A percentile compares a stretch with the other conserved stretches of the same genome.
Evolutionary conservation across 2,329 filamentous ascomycete genomes (phyloP).

Genomic region (Phaeophleospora eucalypticola): DNA sequence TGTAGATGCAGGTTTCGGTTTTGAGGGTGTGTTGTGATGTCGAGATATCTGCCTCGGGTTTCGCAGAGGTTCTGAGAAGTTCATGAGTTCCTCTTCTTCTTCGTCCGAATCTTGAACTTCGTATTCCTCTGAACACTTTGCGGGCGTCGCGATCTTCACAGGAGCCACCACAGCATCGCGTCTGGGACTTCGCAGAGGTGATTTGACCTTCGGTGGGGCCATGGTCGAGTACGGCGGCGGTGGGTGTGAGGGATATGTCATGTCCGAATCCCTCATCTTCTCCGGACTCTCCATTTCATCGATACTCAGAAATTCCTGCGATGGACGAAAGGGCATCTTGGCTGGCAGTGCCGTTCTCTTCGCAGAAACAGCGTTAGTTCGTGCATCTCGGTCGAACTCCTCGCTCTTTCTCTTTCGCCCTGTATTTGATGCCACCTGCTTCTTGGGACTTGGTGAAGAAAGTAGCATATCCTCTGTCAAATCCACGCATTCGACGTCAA

Average conservation of each 20-base stretch:
- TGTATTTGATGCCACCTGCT: constrained; percentile 7
- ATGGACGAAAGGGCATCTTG: constrained; percentile 9
- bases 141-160: not conserved
- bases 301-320: constrained; percentile 37
- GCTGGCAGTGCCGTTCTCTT: constrained; percentile 8
- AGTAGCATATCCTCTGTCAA: constrained; percentile 29
- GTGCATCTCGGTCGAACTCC: constrained; percentile 36
- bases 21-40: constrained; percentile 1
- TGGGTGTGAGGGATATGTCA: constrained; percentile 22
- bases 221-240: constrained; percentile 46
- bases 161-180: not conserved
- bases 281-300: constrained; percentile 29
- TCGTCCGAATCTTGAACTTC: constrained; percentile 24
- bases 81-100: constrained; percentile 27
- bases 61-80: constrained; percentile 16
- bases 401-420: constrained; percentile 46
- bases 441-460: constrained; percentile 19
- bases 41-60: constrained; percentile 1
- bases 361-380: constrained; percentile 7
- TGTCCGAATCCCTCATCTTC: constrained; percentile 5
- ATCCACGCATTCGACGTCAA: constrained; percentile 33
- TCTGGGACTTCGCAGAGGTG: not conserved
- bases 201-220: constrained; percentile 15
- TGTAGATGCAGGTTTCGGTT: not conserved
- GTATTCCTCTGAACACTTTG: not conserved